phyloP scores from a whole-genome alignment of 805 yeast species.

The Hanseniaspora clermontiae region DNA sequence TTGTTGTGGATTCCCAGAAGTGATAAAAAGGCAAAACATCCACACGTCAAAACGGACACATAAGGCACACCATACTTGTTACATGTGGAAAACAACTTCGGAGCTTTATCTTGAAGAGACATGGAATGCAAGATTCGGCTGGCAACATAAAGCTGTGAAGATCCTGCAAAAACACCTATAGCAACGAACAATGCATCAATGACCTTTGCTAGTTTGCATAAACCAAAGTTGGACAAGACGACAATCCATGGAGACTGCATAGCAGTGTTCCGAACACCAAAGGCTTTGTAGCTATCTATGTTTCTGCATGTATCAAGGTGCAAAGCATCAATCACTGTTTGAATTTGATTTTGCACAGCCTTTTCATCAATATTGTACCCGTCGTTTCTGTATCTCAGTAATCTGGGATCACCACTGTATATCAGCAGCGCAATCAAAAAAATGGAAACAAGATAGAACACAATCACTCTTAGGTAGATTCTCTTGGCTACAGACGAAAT shows the following conservation, averaged over 20 bases:
- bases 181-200: conserved; percentile 40
- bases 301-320: conserved; percentile 14
- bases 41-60: conserved; percentile 49
- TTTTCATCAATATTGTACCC: not conserved
- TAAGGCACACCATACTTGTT: conserved; percentile 59
- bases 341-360: not conserved
- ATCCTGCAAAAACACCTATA: conserved; percentile 43
- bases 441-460: conserved; percentile 53
- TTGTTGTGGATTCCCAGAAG: conserved; percentile 44
- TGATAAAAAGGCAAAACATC: conserved; percentile 45
- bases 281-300: not conserved
- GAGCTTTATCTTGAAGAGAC: conserved; percentile 46
- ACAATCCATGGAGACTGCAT: conserved; percentile 50
- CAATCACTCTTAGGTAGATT: conserved; percentile 55
- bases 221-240: conserved; percentile 42
- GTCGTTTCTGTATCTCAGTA: conserved; percentile 34
- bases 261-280: conserved; percentile 25
- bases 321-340: not conserved
- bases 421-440: conserved; percentile 57
- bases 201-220: conserved; percentile 37
- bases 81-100: conserved; percentile 45
- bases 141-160: conserved; percentile 44
- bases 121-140: conserved; percentile 44
- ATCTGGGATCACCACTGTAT: conserved; percentile 63
- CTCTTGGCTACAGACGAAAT: conserved; percentile 60